phyloP scores from a whole-genome alignment of 78 protist genomes.

The Dictyostelium citrinum region DNA sequence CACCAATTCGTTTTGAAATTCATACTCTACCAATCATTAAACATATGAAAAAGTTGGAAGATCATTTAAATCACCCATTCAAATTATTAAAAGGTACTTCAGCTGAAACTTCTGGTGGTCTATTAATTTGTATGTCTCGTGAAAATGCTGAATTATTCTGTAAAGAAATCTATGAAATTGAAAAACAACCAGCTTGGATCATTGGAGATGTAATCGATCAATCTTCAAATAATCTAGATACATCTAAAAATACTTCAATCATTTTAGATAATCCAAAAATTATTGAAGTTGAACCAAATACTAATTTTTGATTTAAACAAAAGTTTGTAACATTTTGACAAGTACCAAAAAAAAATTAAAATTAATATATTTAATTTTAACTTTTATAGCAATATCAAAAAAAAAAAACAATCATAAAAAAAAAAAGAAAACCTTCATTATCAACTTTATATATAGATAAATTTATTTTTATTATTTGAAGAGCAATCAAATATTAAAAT shows the following conservation, averaged over 20 bases:
- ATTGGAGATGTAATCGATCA: constrained; percentile 76
- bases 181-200: constrained; percentile 84
- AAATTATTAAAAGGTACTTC: constrained; percentile 68
- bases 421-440: neutral
- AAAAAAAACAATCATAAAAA: neutral
- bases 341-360: neutral
- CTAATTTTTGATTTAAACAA: constrained; percentile 9
- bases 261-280: constrained; percentile 22
- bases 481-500: neutral
- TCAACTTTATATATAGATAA: neutral
- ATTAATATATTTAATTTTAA: neutral
- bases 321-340: neutral
- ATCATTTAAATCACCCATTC: constrained; percentile 25
- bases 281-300: constrained; percentile 28
- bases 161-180: constrained; percentile 71
- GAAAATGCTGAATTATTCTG: constrained; percentile 57
- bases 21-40: constrained; percentile 74
- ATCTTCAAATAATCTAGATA: neutral
- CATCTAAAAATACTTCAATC: constrained; percentile 4
- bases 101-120: constrained; percentile 92
- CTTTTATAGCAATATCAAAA: neutral
- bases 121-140: constrained; percentile 64
- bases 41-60: constrained; percentile 78
- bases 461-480: neutral
- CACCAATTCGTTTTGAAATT: constrained; percentile 41